Conservation (phyloP, 345 rosid species). For the Toxicodendron radicans region DNA sequence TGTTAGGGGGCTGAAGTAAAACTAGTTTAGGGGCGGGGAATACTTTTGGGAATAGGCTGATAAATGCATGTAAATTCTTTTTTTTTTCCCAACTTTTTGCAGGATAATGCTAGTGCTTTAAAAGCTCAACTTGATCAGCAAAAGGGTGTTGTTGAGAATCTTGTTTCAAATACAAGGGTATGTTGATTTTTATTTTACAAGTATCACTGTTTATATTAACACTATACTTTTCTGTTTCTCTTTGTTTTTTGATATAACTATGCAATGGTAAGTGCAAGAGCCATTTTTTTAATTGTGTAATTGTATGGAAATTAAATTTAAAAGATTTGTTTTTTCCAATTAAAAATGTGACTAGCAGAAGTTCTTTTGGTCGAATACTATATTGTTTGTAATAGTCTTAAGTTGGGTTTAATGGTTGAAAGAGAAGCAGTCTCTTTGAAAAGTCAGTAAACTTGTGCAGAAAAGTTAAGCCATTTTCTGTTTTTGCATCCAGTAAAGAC, state of each 20-base stretch:
- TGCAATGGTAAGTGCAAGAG: neutral
- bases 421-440: neutral
- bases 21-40: neutral
- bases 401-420: neutral
- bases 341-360: neutral
- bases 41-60: neutral
- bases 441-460: neutral
- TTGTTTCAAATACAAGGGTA: constrained; percentile 79
- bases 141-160: constrained; percentile 61
- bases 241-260: neutral
- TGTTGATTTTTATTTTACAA: constrained; percentile 10
- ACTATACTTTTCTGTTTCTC: neutral
- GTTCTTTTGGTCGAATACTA: neutral
- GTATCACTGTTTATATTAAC: neutral
- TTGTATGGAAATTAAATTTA: neutral
- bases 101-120: constrained; percentile 64
- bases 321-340: neutral
- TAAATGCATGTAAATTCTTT: neutral
- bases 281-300: neutral
- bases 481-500: neutral
- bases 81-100: constrained; percentile 18
- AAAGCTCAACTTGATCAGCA: constrained; percentile 76
- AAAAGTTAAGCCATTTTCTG: neutral
- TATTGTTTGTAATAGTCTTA: neutral
- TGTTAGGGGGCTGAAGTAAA: neutral